Percentiles rank a stretch among this genome's conserved stretches.
Conservation (phyloP, 2,329 filamentous ascomycete genomes). For the Camillea tinctor region DNA sequence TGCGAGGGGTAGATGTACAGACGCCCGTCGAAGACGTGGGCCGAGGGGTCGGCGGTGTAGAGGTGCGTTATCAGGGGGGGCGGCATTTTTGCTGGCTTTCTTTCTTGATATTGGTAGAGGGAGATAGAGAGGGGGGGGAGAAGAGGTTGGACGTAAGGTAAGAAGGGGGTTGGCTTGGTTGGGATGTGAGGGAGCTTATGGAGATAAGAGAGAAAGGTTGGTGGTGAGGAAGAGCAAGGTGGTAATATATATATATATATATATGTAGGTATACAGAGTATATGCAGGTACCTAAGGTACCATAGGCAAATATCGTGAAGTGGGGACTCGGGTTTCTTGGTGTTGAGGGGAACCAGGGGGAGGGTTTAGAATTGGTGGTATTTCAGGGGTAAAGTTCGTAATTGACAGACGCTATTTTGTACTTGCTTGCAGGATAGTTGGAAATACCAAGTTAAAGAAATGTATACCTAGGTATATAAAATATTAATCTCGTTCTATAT, state of each 20-base stretch:
- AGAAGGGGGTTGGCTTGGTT: background rate
- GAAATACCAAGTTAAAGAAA: too few relatives aligned
- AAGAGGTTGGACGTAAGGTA: too few relatives aligned
- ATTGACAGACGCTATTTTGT: too few relatives aligned
- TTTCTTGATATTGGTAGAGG: background rate
- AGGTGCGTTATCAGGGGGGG: conserved; percentile 70
- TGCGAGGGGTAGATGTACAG: conserved; percentile 82
- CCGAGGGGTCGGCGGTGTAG: conserved; percentile 78
- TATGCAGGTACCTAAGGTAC: too few relatives aligned
- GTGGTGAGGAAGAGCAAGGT: background rate
- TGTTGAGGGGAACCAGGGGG: conserved; percentile 20
- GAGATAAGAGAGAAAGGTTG: background rate
- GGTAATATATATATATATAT: too few relatives aligned
- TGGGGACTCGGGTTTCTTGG: conserved; percentile 18
- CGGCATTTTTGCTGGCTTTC: conserved; percentile 35
- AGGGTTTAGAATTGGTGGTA: background rate
- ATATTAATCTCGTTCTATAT: too few relatives aligned
- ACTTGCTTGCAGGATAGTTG: too few relatives aligned
- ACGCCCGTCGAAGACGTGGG: conserved; percentile 73
- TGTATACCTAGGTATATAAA: too few relatives aligned
- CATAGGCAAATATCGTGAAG: conserved; percentile 26
- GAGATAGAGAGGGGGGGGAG: too few relatives aligned
- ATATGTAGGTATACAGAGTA: too few relatives aligned
- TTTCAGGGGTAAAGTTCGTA: too few relatives aligned
- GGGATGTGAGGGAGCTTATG: background rate